These are phyloP conservation scores for Dioszegia crocea DNA, from an alignment of 768 basidiomycete species.

Conservation along the genomic window DNA sequence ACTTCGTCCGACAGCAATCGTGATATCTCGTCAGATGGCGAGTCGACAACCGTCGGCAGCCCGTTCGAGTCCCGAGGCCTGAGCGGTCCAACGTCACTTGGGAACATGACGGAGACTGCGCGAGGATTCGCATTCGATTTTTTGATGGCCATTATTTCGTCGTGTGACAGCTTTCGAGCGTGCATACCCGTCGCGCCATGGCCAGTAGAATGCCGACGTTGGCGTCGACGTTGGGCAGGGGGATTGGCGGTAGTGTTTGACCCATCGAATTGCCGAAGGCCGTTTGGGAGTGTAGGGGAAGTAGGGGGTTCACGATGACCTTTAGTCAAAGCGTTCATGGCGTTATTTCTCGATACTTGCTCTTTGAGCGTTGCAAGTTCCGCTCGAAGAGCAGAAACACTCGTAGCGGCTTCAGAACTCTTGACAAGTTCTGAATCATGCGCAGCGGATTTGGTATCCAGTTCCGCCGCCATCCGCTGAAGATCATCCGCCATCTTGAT, in stretches of 20 bases:
- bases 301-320: constrained; percentile 74
- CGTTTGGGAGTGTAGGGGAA: constrained; percentile 61
- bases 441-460: constrained; percentile 69
- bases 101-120: constrained; percentile 47
- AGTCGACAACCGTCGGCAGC: constrained; percentile 63
- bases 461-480: constrained; percentile 63
- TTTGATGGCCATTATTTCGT: constrained; percentile 62
- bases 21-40: constrained; percentile 92
- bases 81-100: constrained; percentile 30
- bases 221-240: constrained; percentile 19
- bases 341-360: constrained; percentile 92
- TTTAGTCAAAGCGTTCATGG: constrained; percentile 78
- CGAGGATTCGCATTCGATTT: constrained; percentile 33
- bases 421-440: constrained; percentile 61
- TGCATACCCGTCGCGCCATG: constrained; percentile 53
- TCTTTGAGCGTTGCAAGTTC: constrained; percentile 90
- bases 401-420: constrained; percentile 67
- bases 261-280: constrained; percentile 60
- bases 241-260: constrained; percentile 10
- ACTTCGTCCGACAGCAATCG: constrained; percentile 84
- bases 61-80: constrained; percentile 43
- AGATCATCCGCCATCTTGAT: constrained; percentile 76
- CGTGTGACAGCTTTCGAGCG: constrained; percentile 65
- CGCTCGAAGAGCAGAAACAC: constrained; percentile 81
- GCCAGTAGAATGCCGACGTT: constrained; percentile 38